These are phyloP conservation scores for Clitopilus hobsonii DNA, from an alignment of 768 basidiomycete genomes.

Conservation along the genomic window DNA sequence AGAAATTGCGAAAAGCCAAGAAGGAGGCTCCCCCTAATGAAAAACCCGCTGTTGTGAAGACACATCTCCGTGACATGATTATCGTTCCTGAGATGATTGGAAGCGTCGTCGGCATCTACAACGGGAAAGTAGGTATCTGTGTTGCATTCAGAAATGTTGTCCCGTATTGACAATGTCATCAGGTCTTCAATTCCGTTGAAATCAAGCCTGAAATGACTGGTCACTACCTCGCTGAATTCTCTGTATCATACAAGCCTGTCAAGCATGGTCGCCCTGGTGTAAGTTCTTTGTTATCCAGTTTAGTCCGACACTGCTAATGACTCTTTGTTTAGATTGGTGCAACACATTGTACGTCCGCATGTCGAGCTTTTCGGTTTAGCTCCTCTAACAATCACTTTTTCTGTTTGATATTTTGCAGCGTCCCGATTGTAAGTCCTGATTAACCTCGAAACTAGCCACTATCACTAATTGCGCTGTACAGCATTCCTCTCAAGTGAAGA, in stretches of 20 bases:
- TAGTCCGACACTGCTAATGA: conserved; percentile 5
- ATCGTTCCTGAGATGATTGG: conserved; percentile 99
- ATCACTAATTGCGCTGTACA: conserved; percentile 22
- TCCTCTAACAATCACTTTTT: conserved; percentile 5
- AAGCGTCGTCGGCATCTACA: conserved; percentile 96
- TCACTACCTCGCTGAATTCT: conserved; percentile 98
- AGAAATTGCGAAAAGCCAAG: conserved; percentile 99
- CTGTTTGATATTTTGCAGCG: conserved; percentile 34
- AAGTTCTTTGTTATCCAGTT: conserved; percentile 14
- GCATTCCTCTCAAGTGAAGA: conserved; percentile 94
- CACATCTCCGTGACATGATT: conserved; percentile 99
- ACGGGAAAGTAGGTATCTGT: conserved; percentile 72
- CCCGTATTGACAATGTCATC: conserved; percentile 3
- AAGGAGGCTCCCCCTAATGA: conserved; percentile 99
- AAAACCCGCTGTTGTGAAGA: conserved; percentile 98
- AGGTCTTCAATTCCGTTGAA: conserved; percentile 95
- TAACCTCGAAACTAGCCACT: background rate
- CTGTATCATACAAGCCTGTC: conserved; percentile 96
- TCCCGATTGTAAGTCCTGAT: conserved; percentile 65
- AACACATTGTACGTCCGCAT: conserved; percentile 66
- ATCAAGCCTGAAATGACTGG: conserved; percentile 99
- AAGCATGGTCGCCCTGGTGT: conserved; percentile 99
- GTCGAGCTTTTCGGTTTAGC: conserved; percentile 1
- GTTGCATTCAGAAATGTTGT: background rate
- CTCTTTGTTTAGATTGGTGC: conserved; percentile 68